Base-by-base conservation (phyloP, 2,329 filamentous ascomycete genomes). In the Phoma sp. region DNA sequence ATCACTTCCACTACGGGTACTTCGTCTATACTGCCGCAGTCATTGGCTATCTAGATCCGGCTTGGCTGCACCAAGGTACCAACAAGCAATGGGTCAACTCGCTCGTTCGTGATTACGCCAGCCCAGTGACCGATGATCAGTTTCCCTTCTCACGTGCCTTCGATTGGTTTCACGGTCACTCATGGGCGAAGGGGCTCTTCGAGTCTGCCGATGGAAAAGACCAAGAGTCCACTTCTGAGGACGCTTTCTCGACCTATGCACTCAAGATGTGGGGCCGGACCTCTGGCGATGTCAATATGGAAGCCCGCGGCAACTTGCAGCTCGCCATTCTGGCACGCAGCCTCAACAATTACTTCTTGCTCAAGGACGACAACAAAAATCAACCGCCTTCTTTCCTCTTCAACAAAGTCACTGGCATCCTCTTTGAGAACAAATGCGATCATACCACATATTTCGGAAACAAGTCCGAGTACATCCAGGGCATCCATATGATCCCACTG, bases 391-490 rank as follows among this genome's bases (percentile, higher is more conserved):
- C 87, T 7, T 97, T 96, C 69, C 87, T 93, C 58, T 86, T 81
- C 42, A 99, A 98, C 80, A 93, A 91, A 75, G 85, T 83, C 2
- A 83, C 84, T 2, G 85, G 85, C 7, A 87, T 88, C 4, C 73
- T 96, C 10, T 98, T 98, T 66, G 95, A 98, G 78, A 98, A 98
- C 79, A 99, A 99, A 76, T 83, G 93, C 52, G 91, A 99, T 73
- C 93, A 98, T 75, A 90, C 90, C 4, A 76, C 95, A 0, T 98
- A 93, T 76, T 99, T 99, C 68, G 91, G 92, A 36, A 75, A 49
- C 8, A 71, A 72, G 22, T 54, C 78, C 4, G 90, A 96, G 76
- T 92, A 86, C 66, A 84, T 96, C 44, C 79, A 88, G 69, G 86
- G 73, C 47, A 95, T 96, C 63, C 90, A 95, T 75, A 95, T 96